A percentile compares a stretch with the other conserved stretches of the same genome.
phyloP scores from a whole-genome alignment of 2,329 filamentous ascomycete genomes.

The Lecanoromycetidae sp. region DNA sequence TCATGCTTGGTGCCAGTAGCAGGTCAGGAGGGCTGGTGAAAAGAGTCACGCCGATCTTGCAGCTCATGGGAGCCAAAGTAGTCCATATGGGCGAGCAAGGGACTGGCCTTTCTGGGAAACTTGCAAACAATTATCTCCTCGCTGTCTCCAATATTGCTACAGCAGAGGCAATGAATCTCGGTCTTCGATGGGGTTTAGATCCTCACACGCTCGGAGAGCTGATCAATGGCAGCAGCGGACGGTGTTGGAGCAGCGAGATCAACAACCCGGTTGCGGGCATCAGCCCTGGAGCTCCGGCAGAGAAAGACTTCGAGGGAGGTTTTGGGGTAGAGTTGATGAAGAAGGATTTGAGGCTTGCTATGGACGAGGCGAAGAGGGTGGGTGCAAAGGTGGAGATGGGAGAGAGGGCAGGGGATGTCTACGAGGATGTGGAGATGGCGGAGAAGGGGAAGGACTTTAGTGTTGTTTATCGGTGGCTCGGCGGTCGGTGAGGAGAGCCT shows the following conservation, averaged over 20 bases:
- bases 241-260: slow-evolving; percentile 88
- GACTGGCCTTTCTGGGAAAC: slow-evolving; percentile 76
- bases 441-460: slow-evolving; percentile 67
- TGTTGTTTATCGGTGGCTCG: slow-evolving; percentile 50
- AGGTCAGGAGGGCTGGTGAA: slow-evolving; percentile 41
- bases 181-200: slow-evolving; percentile 50
- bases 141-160: slow-evolving; percentile 80
- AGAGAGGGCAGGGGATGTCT: slow-evolving; percentile 51
- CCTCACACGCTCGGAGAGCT: slow-evolving; percentile 62
- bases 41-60: slow-evolving; percentile 55
- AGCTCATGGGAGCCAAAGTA: slow-evolving; percentile 74
- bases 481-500: slow-evolving; percentile 6
- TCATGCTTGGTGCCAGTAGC: slow-evolving; percentile 68
- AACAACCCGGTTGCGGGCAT: slow-evolving; percentile 93
- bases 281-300: slow-evolving; percentile 60
- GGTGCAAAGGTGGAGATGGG: slow-evolving; percentile 55
- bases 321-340: slow-evolving; percentile 69
- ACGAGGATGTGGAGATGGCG: slow-evolving; percentile 51
- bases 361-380: slow-evolving; percentile 57
- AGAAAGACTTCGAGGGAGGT: slow-evolving; percentile 62
- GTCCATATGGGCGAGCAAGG: slow-evolving; percentile 78
- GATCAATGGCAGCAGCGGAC: slow-evolving; percentile 88
- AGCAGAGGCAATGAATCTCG: slow-evolving; percentile 55
- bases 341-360: slow-evolving; percentile 64
- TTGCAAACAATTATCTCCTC: slow-evolving; percentile 94